Conservation (phyloP, 306 rosid genomes). For the Parietaria judaica region DNA sequence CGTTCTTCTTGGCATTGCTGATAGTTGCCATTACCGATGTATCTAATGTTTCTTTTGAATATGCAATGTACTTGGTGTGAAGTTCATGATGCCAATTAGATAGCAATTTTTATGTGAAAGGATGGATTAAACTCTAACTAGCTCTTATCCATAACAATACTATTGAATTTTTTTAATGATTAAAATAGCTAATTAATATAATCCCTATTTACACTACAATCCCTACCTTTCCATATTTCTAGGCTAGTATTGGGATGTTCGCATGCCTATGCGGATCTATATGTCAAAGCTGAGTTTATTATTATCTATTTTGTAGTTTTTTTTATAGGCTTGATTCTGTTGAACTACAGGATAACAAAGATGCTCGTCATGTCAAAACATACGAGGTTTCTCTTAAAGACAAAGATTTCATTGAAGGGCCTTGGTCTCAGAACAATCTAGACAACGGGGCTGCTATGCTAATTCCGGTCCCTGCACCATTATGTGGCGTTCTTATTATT, state of each 20-base stretch:
- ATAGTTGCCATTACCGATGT: not conserved
- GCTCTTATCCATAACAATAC: too few species aligned
- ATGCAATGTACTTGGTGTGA: not conserved
- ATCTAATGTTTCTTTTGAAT: too few species aligned
- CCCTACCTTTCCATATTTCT: too few species aligned
- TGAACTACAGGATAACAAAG: slow-evolving; percentile 83
- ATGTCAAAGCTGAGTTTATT: too few species aligned
- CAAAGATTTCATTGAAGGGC: slow-evolving; percentile 95
- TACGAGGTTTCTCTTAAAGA: slow-evolving; percentile 96
- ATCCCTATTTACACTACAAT: too few species aligned
- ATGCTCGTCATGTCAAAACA: slow-evolving; percentile 94
- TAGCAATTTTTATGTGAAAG: not conserved
- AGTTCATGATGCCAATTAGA: not conserved
- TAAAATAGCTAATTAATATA: too few species aligned
- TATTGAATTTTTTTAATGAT: too few species aligned
- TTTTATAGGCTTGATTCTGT: slow-evolving; percentile 12
- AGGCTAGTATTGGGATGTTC: too few species aligned
- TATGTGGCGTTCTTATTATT: slow-evolving; percentile 89
- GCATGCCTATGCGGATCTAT: too few species aligned
- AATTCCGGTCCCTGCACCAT: slow-evolving; percentile 96
- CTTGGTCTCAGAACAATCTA: slow-evolving; percentile 92
- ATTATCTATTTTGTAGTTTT: not conserved
- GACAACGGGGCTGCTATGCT: slow-evolving; percentile 93
- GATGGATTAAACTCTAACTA: too few species aligned
- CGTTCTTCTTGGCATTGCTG: not conserved